Base-by-base conservation (phyloP, 495 filamentous ascomycete genomes). In the Penicillium bovifimosum region DNA sequence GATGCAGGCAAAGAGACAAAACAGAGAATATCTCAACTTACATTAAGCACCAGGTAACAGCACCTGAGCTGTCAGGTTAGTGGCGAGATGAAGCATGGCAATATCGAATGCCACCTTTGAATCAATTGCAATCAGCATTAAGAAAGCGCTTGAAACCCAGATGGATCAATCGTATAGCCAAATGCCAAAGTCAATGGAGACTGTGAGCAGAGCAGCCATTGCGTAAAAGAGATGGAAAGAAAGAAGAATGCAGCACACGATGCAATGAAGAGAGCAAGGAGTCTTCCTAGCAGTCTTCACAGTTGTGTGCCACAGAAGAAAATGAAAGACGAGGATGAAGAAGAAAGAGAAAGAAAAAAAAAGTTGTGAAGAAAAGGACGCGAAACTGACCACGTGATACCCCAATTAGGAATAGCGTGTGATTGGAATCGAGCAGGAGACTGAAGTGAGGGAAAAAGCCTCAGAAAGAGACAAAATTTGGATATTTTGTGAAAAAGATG, bases 281-380 rank as follows among this genome's bases (percentile, higher is more conserved):
- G 13, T 5, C 20, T 13, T 44, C 27, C 9, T 1, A 17, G 10
- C 10, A 42, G 40, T 14, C n/a, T 27, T 17, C 16, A 44, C 16
- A 18, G 9, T 14, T 2, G 8, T 42, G 41, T 9, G 17, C 41
- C 1, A 13, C 1, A 29, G 10, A 24, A 41, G 10, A 26, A 14
- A 63, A 44, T 49, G 42, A 35, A 39, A 41, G 35, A 56, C 44
- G 45, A 54, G 55, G 39, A 62, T 50, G 47, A 35, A 28, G 56
- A 39, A 48, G 38, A 47, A 50, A 59, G 53, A 41, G 17, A 18
- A 55, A 18, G 53, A 60, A 38, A 46, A 57, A 59, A 60, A 51
- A 58, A 63, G 29, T 42, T 24, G 46, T 48, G 59, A 60, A 55
- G 67, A 68, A 68, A 69, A 66, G 65, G 56, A 32, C 33, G 41